Conservation (phyloP, 2,329 filamentous ascomycete genomes). For the Fusarium anguioides region DNA sequence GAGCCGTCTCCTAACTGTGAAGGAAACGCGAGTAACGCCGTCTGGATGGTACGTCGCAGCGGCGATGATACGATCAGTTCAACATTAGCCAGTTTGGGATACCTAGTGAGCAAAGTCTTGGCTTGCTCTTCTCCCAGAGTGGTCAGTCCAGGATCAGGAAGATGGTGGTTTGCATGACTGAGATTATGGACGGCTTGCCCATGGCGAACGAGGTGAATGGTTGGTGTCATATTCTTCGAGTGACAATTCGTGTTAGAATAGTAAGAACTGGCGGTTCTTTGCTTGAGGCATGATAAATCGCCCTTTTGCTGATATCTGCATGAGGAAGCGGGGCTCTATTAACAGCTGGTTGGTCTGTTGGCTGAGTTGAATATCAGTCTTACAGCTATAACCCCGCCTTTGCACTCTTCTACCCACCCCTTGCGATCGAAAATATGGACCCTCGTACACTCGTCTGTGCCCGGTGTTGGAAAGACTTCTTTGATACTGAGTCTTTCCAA, state of each 20-base stretch:
- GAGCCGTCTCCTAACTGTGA: not conserved
- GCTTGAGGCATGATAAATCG: too few species aligned
- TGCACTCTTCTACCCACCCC: too few species aligned
- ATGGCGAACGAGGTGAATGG: not conserved
- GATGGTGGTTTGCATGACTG: not conserved
- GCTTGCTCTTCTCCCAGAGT: not conserved
- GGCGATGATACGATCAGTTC: not conserved
- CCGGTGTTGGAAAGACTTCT: not conserved
- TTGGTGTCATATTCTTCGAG: not conserved
- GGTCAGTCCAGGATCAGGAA: not conserved
- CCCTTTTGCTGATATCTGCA: too few species aligned
- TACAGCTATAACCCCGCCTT: too few species aligned
- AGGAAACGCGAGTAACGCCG: not conserved
- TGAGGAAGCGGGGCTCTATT: too few species aligned
- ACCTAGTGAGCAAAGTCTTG: not conserved
- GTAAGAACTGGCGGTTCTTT: too few species aligned
- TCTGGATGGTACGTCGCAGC: not conserved
- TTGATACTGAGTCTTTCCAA: not conserved
- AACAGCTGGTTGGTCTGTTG: too few species aligned
- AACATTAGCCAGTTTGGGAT: not conserved
- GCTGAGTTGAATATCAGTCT: too few species aligned
- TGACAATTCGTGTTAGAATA: too few species aligned
- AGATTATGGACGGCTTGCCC: conserved; percentile 2
- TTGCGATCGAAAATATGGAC: not conserved
- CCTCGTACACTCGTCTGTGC: not conserved